Conservation (phyloP, 495 filamentous ascomycete species). For the Neurospora discreta region DNA sequence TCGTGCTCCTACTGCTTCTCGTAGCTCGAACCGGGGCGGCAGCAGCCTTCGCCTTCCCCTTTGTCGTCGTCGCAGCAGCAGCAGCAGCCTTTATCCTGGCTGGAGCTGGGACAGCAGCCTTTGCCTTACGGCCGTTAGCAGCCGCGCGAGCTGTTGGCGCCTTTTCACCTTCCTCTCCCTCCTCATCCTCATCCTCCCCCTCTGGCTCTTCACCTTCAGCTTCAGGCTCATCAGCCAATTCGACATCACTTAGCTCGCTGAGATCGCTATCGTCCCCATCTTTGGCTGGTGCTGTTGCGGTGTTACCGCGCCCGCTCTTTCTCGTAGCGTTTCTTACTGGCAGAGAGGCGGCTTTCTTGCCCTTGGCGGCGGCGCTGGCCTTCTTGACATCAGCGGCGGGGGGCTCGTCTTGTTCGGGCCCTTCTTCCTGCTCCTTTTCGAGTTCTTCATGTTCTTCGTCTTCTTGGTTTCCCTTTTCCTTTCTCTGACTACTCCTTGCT, state of each 20-base stretch:
- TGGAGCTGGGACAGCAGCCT: conserved; percentile 2
- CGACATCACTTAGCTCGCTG: not conserved
- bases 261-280: not conserved
- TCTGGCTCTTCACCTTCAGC: conserved; percentile 2
- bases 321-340: not conserved
- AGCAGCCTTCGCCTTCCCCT: conserved; percentile 1
- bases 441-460: conserved; percentile 2
- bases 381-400: not conserved
- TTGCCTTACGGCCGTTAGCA: conserved; percentile 12
- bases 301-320: not conserved
- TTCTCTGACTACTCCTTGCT: not conserved
- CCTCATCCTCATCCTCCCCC: not conserved
- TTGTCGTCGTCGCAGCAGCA: not conserved
- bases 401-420: conserved; percentile 10
- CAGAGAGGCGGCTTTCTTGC: conserved; percentile 5
- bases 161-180: not conserved
- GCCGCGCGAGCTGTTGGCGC: not conserved
- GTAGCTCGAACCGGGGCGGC: conserved; percentile 1
- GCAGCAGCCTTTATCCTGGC: conserved; percentile 1
- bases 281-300: not conserved
- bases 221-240: not conserved
- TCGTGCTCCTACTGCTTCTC: conserved; percentile 6
- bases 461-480: conserved; percentile 6
- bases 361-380: not conserved
- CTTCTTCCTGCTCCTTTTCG: conserved; percentile 11